phyloP scores from a whole-genome alignment of 345 rosid species.

The Euphorbia tirucalli region DNA sequence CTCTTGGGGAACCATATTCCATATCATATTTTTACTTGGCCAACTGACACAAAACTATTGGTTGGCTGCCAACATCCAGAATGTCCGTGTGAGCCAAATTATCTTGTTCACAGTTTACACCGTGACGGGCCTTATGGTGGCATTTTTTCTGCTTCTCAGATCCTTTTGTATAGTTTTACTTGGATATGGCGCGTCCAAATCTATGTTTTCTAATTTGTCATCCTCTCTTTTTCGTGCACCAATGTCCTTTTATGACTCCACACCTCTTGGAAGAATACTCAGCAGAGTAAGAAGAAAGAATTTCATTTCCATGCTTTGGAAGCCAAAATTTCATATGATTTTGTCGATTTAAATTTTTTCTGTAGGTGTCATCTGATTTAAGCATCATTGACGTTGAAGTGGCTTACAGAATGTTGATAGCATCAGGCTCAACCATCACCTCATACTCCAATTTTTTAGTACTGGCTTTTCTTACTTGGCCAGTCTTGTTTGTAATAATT shows the following conservation, averaged over 20 bases:
- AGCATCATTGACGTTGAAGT: conserved; percentile 41
- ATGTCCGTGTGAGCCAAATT: conserved; percentile 18
- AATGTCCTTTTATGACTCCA: conserved; percentile 48
- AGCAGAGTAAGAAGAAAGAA: conserved; percentile 40
- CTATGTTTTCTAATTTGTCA: conserved; percentile 30
- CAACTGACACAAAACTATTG: conserved; percentile 40
- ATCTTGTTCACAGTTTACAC: conserved; percentile 29
- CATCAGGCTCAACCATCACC: conserved; percentile 39
- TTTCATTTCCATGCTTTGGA: neutral
- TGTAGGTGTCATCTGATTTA: conserved; percentile 56
- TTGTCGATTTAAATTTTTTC: neutral
- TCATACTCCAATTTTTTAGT: conserved; percentile 36
- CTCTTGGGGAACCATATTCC: conserved; percentile 16
- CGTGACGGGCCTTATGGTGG: conserved; percentile 14
- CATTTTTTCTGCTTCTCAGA: conserved; percentile 31
- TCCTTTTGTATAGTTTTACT: conserved; percentile 20
- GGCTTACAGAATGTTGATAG: conserved; percentile 26
- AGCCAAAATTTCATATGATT: neutral
- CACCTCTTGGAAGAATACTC: conserved; percentile 54
- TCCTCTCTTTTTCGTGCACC: conserved; percentile 47
- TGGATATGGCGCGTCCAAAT: conserved; percentile 30
- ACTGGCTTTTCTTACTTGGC: conserved; percentile 51
- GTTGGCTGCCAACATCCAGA: conserved; percentile 38
- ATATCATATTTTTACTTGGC: conserved; percentile 26
- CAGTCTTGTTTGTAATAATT: conserved; percentile 42